Evolutionary conservation across 2,329 filamentous ascomycete species (phyloP).

Genomic region (Fusarium xylarioides): DNA sequence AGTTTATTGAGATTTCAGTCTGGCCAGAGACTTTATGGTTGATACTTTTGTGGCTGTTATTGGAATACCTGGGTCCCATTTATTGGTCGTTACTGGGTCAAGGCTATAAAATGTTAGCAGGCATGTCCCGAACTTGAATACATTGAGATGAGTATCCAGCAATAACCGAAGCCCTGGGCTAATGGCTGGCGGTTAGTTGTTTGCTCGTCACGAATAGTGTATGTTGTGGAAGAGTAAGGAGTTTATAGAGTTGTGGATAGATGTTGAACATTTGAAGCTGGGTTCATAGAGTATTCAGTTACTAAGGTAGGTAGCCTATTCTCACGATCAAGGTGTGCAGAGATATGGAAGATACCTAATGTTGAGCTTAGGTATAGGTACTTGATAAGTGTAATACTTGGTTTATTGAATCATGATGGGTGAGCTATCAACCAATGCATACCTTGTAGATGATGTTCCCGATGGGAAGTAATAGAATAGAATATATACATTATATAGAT

Average conservation of each 20-base stretch:
- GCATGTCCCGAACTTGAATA: background rate
- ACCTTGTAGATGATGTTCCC: background rate
- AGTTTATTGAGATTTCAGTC: no score
- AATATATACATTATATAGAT: background rate
- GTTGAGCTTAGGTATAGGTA: background rate
- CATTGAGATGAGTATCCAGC: background rate
- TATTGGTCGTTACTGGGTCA: no score
- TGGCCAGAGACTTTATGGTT: no score
- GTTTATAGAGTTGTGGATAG: background rate
- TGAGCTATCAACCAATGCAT: background rate
- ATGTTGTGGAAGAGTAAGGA: background rate
- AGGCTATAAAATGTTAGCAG: no score
- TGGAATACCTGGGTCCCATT: no score
- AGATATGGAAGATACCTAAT: background rate
- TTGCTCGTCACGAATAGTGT: background rate
- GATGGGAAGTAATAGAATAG: no score
- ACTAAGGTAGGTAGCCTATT: background rate
- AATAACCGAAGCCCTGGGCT: background rate
- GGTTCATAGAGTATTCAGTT: background rate
- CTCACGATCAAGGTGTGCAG: background rate
- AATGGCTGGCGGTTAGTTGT: background rate
- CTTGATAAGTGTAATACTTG: background rate
- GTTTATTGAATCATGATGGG: background rate
- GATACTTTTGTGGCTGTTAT: no score
- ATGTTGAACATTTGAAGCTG: background rate